Conservation (phyloP, 768 basidiomycete species). For the Lactarius vividus region DNA sequence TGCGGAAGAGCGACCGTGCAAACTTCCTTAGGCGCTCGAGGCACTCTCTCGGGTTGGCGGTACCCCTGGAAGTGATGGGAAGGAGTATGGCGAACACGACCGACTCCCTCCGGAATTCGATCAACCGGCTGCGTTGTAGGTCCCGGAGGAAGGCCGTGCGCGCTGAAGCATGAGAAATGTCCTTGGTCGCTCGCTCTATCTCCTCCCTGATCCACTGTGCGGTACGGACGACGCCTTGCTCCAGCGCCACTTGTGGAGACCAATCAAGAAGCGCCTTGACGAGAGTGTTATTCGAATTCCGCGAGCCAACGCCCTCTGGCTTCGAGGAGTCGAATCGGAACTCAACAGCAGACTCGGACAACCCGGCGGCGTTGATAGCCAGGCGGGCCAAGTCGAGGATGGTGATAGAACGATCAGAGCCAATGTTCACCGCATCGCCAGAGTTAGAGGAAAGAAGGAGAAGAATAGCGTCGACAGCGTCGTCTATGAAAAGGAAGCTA, state of each 20-base stretch:
- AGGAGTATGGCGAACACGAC: slow-evolving; percentile 52
- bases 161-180: slow-evolving; percentile 11
- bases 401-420: slow-evolving; percentile 44
- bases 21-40: slow-evolving; percentile 44
- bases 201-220: slow-evolving; percentile 47
- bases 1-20: slow-evolving; percentile 42
- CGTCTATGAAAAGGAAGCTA: slow-evolving; percentile 55
- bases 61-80: slow-evolving; percentile 55
- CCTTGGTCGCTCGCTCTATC: slow-evolving; percentile 32
- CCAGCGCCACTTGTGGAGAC: slow-evolving; percentile 41
- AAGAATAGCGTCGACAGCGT: slow-evolving; percentile 51
- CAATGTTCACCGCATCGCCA: slow-evolving; percentile 46
- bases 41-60: slow-evolving; percentile 37
- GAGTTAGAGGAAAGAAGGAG: slow-evolving; percentile 42
- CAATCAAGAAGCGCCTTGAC: slow-evolving; percentile 39
- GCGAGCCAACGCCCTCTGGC: slow-evolving; percentile 47
- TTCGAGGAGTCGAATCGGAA: slow-evolving; percentile 35
- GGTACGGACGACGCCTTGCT: slow-evolving; percentile 48
- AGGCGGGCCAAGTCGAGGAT: slow-evolving; percentile 44
- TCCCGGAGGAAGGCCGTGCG: slow-evolving; percentile 28
- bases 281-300: slow-evolving; percentile 51
- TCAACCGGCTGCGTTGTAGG: slow-evolving; percentile 38
- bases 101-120: slow-evolving; percentile 37
- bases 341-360: slow-evolving; percentile 32
- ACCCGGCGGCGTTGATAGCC: slow-evolving; percentile 37